Percentiles rank a stretch among this genome's conserved stretches.
These are phyloP conservation scores for Coemansia sp. DNA, from an alignment of 192 early-diverging fungal genomes.

Conservation along the genomic window DNA sequence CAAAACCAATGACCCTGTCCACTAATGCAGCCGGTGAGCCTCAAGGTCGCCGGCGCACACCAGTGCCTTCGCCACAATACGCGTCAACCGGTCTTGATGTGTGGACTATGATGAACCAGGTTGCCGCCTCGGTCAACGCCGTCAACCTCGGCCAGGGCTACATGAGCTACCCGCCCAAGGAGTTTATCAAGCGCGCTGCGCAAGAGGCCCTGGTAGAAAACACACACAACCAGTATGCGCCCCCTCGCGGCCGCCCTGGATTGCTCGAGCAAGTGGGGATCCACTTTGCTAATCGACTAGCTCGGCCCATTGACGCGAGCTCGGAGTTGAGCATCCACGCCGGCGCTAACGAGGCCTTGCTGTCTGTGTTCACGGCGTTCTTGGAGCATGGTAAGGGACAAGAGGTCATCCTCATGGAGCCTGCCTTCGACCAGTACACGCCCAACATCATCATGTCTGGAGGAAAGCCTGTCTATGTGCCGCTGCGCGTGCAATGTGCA, in stretches of 20 bases:
- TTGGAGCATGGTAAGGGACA: slow-evolving; percentile 70
- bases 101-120: slow-evolving; percentile 86
- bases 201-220: slow-evolving; percentile 63
- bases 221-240: slow-evolving; percentile 87
- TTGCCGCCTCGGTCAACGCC: slow-evolving; percentile 78
- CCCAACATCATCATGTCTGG: slow-evolving; percentile 85
- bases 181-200: slow-evolving; percentile 82
- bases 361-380: slow-evolving; percentile 80
- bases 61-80: slow-evolving; percentile 39
- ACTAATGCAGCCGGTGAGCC: background rate
- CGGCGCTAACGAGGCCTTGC: slow-evolving; percentile 84
- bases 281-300: slow-evolving; percentile 74
- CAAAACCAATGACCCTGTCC: slow-evolving; percentile 8
- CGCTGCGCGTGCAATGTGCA: slow-evolving; percentile 62
- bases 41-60: slow-evolving; percentile 6
- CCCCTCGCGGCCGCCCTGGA: slow-evolving; percentile 64
- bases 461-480: slow-evolving; percentile 82
- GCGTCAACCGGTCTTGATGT: slow-evolving; percentile 55
- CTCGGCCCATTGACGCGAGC: slow-evolving; percentile 69
- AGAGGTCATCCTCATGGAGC: slow-evolving; percentile 94
- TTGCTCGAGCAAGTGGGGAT: slow-evolving; percentile 71
- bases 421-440: slow-evolving; percentile 95
- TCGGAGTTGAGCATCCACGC: slow-evolving; percentile 87
- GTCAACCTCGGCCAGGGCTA: slow-evolving; percentile 93
- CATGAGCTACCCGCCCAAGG: slow-evolving; percentile 85